phyloP scores from a whole-genome alignment of 345 rosid genomes.

The Corymbia maculata region DNA sequence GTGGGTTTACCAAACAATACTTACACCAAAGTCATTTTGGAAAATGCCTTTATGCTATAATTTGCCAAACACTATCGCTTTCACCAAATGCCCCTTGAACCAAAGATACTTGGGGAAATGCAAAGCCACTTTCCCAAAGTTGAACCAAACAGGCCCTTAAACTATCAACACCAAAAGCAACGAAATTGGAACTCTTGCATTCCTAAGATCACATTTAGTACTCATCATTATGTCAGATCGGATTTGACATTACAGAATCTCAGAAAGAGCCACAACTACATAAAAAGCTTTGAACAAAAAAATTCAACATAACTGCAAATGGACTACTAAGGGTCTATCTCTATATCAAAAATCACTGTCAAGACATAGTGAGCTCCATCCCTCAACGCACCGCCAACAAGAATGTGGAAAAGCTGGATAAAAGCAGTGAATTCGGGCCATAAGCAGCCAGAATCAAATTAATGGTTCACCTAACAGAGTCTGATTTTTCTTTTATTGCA shows the following conservation, averaged over 20 bases:
- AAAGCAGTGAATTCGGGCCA: background rate
- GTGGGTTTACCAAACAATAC: no score
- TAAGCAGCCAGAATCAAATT: background rate
- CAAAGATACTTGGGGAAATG: no score
- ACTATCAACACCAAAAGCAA: background rate
- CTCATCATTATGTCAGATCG: background rate
- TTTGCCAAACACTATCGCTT: no score
- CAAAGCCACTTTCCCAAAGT: no score
- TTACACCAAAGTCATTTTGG: no score
- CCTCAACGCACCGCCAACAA: background rate
- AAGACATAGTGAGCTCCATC: background rate
- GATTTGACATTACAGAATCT: background rate
- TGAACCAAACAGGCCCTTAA: background rate
- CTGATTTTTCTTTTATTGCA: background rate
- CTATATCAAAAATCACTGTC: background rate
- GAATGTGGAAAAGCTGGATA: background rate
- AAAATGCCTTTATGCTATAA: no score
- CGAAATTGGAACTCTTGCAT: background rate
- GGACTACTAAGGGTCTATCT: background rate
- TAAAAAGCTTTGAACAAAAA: background rate
- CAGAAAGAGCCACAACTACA: background rate
- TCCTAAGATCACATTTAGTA: background rate
- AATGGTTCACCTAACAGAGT: background rate
- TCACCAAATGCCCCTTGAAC: no score
- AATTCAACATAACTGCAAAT: background rate